These are phyloP conservation scores for Pythium chondricola DNA, from an alignment of 352 stramenopile genomes.

Conservation along the genomic window DNA sequence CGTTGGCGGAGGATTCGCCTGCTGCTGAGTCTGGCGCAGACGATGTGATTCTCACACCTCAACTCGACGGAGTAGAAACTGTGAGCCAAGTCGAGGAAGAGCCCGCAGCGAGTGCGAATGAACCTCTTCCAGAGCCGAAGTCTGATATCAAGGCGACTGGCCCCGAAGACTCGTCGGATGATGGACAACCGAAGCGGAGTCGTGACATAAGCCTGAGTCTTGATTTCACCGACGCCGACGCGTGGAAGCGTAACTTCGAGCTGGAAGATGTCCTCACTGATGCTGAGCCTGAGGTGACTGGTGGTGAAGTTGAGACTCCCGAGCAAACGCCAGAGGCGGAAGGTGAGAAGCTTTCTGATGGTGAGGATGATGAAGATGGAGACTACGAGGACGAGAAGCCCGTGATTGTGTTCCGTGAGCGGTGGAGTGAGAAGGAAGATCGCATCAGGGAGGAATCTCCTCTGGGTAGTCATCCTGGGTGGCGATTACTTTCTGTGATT, in stretches of 20 bases:
- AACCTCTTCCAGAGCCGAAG: constrained; percentile 11
- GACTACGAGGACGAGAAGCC: constrained; percentile 40
- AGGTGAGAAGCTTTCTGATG: constrained; percentile 2
- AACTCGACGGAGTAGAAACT: background rate
- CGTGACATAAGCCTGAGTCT: constrained; percentile 66
- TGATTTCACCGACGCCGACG: constrained; percentile 62
- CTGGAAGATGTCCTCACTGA: constrained; percentile 61
- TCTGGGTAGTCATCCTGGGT: constrained; percentile 48
- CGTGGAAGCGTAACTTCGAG: constrained; percentile 72
- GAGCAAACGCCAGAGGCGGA: constrained; percentile 12
- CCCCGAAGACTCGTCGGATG: constrained; percentile 19
- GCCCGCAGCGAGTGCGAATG: background rate
- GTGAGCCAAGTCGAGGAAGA: background rate
- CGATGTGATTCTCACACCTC: constrained; percentile 7
- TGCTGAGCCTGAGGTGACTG: constrained; percentile 30
- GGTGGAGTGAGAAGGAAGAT: constrained; percentile 70
- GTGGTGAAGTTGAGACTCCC: background rate
- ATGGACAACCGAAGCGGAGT: constrained; percentile 25
- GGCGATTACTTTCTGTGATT: constrained; percentile 88
- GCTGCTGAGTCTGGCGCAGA: constrained; percentile 3
- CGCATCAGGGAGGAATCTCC: constrained; percentile 53
- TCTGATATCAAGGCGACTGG: background rate
- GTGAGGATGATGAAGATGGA: constrained; percentile 27
- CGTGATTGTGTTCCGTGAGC: constrained; percentile 79
- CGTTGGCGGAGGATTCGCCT: background rate